phyloP scores from a whole-genome alignment of 768 basidiomycete genomes.

The Podaxis sp. region DNA sequence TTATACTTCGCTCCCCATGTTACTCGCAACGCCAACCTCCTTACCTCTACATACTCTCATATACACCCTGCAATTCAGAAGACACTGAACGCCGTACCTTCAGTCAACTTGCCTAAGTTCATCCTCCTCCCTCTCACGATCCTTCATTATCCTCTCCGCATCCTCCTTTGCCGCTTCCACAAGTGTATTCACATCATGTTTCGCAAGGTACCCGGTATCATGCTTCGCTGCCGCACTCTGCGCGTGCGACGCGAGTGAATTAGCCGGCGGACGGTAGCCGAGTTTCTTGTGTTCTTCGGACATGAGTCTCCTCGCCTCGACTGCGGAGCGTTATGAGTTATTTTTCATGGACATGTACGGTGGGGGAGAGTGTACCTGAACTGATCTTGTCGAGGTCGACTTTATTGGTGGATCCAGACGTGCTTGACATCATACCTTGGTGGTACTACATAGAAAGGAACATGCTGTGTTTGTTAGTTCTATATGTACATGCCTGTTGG shows the following conservation, averaged over 20 bases:
- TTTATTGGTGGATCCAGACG: neutral
- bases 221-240: neutral
- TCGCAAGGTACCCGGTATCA: neutral
- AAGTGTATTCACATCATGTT: neutral
- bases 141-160: neutral
- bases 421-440: neutral
- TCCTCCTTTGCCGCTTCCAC: neutral
- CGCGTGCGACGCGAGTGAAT: neutral
- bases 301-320: constrained; percentile 1
- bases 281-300: constrained; percentile 5
- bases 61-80: too few relatives aligned
- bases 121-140: neutral
- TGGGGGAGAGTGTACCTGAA: neutral
- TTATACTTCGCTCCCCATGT: too few relatives aligned
- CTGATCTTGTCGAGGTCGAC: neutral
- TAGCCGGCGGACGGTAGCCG: neutral
- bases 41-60: too few relatives aligned
- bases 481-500: too few relatives aligned
- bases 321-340: neutral
- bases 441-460: too few relatives aligned
- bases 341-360: neutral
- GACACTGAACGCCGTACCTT: neutral
- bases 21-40: too few relatives aligned
- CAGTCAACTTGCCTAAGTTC: neutral
- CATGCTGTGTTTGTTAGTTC: too few relatives aligned